Base-by-base conservation (phyloP, 1,284 basidiomycete genomes). In the Ganoderma sp. region DNA sequence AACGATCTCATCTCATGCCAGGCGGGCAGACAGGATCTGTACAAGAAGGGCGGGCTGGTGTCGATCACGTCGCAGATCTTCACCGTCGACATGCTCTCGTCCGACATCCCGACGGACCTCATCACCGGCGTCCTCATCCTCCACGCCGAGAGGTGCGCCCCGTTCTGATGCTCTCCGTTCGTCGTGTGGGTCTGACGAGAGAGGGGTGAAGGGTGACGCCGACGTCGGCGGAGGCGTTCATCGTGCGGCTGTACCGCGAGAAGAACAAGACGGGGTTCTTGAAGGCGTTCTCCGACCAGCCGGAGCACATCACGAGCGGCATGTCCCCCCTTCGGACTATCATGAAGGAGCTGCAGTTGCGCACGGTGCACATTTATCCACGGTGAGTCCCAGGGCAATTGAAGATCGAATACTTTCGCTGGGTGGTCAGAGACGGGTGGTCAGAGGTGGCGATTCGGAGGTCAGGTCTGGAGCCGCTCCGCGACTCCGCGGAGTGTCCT, bases 251-350 rank as follows among this genome's bases (percentile, higher is more conserved):
- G n/a, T 97, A 92, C 77, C 87, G 96, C 56, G 91, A 96, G 77
- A 89, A 91, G 79, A 98, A 98, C 79, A 82, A 87, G 79, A 86
- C 84, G 4, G 97, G 97, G 1, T 99, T 99, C 78, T 81, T 98
- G 70, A 99, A 99, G 79, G 98, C 96, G 0, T 99, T 99, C 77
- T 96, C 96, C 0, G 97, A 99, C 78, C 92, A 98, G 74, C 96
- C 97, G 0, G 97, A 99, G 78, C 89, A 92, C 69, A 98, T 99
- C 71, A 96, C 93, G 0, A 94, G 90, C 73, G 97, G 97, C 0
- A 82, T 99, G 76, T 95, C 93, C 0, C 97, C 97, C 0, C 82
- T 99, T 22, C 93, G 93, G 75, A 96, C 92, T 60, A 94, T 98
- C 69, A 90, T 99, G 85, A 94, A 96, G 72, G 96, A 98, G 78